Percentiles rank a stretch among this genome's conserved stretches.
Conservation (phyloP, 2,329 filamentous ascomycete genomes). For the Penicillium hesseltinei region DNA sequence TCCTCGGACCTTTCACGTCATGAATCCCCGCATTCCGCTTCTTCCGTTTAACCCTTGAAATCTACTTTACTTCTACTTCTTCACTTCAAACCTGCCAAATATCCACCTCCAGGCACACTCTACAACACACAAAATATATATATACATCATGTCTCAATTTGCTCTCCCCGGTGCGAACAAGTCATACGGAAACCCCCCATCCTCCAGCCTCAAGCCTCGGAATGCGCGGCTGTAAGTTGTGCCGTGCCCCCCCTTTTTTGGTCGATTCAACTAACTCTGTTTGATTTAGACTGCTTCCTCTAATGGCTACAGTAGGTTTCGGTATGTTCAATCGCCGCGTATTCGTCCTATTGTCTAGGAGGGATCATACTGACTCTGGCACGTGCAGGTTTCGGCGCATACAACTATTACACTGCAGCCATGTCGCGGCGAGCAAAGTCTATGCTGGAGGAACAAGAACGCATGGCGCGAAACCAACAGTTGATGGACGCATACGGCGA, state of each 20-base stretch:
- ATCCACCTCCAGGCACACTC: neutral
- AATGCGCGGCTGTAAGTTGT: constrained; percentile 18
- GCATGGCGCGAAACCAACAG: constrained; percentile 37
- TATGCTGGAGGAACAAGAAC: constrained; percentile 32
- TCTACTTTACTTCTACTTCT: neutral
- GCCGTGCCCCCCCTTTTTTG: constrained; percentile 2
- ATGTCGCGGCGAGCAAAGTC: constrained; percentile 10
- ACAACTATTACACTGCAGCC: constrained; percentile 24
- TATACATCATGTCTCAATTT: constrained; percentile 20
- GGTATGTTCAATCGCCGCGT: constrained; percentile 8
- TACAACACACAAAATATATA: neutral
- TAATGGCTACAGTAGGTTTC: constrained; percentile 22
- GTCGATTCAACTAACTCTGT: neutral
- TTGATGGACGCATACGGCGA: constrained; percentile 50
- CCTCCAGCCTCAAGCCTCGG: constrained; percentile 16
- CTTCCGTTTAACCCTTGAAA: neutral
- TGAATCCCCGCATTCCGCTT: neutral
- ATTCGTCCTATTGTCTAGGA: neutral
- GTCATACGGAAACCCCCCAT: constrained; percentile 10
- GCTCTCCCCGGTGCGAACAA: constrained; percentile 19
- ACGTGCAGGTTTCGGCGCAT: constrained; percentile 24
- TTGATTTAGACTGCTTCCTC: constrained; percentile 18
- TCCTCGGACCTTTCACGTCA: constrained; percentile 6
- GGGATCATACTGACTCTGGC: neutral
- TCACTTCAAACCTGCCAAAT: neutral